Evolutionary conservation across 371 early-diverging fungal genomes (phyloP), one percentile per base, ranked within the genome.

Genomic region (Batrachochytrium dendrobatidis): DNA sequence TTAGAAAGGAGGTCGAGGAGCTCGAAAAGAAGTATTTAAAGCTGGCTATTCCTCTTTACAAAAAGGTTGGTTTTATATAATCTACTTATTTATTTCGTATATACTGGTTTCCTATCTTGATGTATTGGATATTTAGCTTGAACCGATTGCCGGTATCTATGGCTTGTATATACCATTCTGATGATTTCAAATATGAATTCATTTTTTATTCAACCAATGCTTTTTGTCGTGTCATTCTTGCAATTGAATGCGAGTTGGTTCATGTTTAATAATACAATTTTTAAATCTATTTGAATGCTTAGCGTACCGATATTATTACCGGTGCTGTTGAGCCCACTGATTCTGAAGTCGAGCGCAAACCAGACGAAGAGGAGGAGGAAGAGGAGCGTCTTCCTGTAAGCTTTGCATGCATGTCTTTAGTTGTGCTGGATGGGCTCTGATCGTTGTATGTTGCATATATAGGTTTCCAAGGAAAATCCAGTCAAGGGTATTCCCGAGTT

Each of bases 11-110:
- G 74, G 84, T 95, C 55, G 68, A 88, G 35, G 91, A 80, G 46
- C 78, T 96, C 33, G 97, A 96, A 75, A 93, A 93, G 82, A 92
- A 95, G 76, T 96, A 90, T 75, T 80, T 82, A 26, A 72, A 67
- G 43, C 69, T 85, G 59, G 89, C 92, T 68, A 79, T 81, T 56
- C 95, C 95, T 29, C 70, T 95, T 39, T 94, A 91, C 69, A 83
- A 87, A 63, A 83, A 89, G 62, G 77, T 77, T 10, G 10, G 49
- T 17, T 57, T 26, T 24, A 52, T 20, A 20, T 39, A 39, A 20
- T 39, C 17, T 39, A 15, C 20, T 15, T 39, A 20, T 39, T 20
- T 39, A 20, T 39, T 15, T 39, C 20, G 39, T 39, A 20, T 39
- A 15, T 39, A 20, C 20, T 15, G 39, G 39, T 39, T 39, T 39